These are phyloP conservation scores for Epichloe elymi DNA, from an alignment of 2,329 filamentous ascomycete genomes.

Conservation along the genomic window DNA sequence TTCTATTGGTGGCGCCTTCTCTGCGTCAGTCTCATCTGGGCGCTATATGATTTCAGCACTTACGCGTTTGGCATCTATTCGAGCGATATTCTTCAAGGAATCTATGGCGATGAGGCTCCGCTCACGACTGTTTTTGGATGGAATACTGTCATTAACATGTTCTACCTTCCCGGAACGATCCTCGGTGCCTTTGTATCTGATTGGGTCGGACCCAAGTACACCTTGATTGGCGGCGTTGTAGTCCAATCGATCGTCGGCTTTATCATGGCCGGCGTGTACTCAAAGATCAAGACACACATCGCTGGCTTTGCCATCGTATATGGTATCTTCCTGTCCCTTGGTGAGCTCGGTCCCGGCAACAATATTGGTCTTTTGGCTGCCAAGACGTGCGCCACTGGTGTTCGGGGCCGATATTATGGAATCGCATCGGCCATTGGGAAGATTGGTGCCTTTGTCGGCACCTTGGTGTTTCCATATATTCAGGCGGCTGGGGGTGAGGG, in stretches of 20 bases:
- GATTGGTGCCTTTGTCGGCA: conserved; percentile 74
- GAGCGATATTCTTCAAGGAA: conserved; percentile 54
- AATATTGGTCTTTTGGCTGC: conserved; percentile 81
- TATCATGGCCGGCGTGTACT: conserved; percentile 75
- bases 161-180: conserved; percentile 75
- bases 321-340: conserved; percentile 25
- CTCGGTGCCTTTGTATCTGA: conserved; percentile 67
- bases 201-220: conserved; percentile 63
- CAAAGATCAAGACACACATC: conserved; percentile 44
- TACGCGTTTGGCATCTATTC: conserved; percentile 85
- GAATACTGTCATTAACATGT: conserved; percentile 79
- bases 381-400: conserved; percentile 77
- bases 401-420: conserved; percentile 62
- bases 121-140: conserved; percentile 75
- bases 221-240: conserved; percentile 56
- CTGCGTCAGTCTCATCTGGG: conserved; percentile 66
- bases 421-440: conserved; percentile 63
- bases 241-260: conserved; percentile 71
- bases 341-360: conserved; percentile 65
- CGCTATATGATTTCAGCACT: conserved; percentile 77
- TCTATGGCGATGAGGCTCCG: conserved; percentile 44
- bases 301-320: conserved; percentile 24
- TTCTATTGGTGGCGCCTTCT: conserved; percentile 66
- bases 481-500: conserved; percentile 36
- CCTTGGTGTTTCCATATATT: conserved; percentile 55